Evolutionary conservation across 139 green algal genomes (phyloP).

Genomic region (Gonium pectorale): DNA sequence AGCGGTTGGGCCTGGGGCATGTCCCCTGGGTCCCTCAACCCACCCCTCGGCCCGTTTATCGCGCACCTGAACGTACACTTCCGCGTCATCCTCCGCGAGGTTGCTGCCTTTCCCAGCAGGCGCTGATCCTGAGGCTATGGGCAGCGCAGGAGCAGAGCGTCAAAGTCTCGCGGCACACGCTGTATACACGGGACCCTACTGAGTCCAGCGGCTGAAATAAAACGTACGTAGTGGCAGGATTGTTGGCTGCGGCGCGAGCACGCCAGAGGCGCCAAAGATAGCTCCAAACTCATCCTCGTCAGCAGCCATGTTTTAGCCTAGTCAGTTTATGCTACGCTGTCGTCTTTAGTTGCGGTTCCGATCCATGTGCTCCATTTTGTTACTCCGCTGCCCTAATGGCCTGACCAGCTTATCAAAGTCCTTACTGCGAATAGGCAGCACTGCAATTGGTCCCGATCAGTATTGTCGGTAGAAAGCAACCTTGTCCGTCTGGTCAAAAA

Average conservation of each 20-base stretch:
- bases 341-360: background rate
- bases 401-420: background rate
- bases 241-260: background rate
- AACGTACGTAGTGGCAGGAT: conserved; percentile 6
- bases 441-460: too few species aligned
- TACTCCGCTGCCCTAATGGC: background rate
- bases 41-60: background rate
- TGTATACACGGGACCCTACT: too few species aligned
- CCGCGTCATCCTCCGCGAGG: background rate
- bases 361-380: background rate
- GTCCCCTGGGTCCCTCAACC: background rate
- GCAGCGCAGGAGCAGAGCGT: too few species aligned
- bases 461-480: background rate
- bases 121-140: background rate
- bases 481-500: too few species aligned
- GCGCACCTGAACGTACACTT: conserved; percentile 19
- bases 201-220: too few species aligned
- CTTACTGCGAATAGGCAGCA: background rate
- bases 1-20: too few species aligned
- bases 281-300: conserved; percentile 44
- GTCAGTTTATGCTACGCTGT: too few species aligned
- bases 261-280: conserved; percentile 3
- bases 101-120: background rate
- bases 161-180: too few species aligned
- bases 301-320: background rate